Percentiles rank a stretch among this genome's conserved stretches.
These are phyloP conservation scores for Lentinula raphanica DNA, from an alignment of 768 basidiomycete species.

Conservation along the genomic window DNA sequence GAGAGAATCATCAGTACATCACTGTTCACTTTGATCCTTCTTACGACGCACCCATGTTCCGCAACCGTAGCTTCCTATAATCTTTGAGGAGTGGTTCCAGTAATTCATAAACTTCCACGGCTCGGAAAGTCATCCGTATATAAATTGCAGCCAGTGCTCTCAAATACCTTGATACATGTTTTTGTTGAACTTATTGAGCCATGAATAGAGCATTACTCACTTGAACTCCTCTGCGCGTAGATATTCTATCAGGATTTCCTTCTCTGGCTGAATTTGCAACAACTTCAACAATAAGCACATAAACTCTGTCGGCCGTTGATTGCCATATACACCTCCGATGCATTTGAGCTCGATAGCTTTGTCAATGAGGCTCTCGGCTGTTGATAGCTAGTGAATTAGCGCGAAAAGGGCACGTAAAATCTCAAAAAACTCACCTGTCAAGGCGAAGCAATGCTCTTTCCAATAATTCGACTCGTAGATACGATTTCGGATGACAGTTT, in stretches of 20 bases:
- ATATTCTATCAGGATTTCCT: conserved; percentile 95
- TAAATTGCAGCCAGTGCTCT: conserved; percentile 92
- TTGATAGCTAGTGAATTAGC: neutral
- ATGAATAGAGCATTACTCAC: conserved; percentile 49
- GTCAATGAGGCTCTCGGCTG: conserved; percentile 92
- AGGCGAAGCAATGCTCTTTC: conserved; percentile 99
- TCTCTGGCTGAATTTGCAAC: conserved; percentile 95
- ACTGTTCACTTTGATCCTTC: neutral
- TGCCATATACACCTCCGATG: conserved; percentile 93
- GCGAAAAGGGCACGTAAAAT: conserved; percentile 1
- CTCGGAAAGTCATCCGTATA: conserved; percentile 88
- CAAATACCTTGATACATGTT: conserved; percentile 93
- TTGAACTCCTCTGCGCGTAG: conserved; percentile 97
- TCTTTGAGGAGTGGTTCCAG: conserved; percentile 94
- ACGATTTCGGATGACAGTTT: conserved; percentile 92
- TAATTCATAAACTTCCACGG: conserved; percentile 87
- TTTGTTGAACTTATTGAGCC: no score
- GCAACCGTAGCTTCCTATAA: conserved; percentile 80
- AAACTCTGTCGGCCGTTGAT: conserved; percentile 93
- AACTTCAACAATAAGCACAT: conserved; percentile 89
- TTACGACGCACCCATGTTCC: conserved; percentile 63
- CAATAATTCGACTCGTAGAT: conserved; percentile 94
- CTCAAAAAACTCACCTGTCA: conserved; percentile 62
- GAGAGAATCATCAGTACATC: neutral
- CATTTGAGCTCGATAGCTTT: conserved; percentile 76